Conservation (phyloP, 2,329 filamentous ascomycete species). For the Trichophyton mentagrophytes region DNA sequence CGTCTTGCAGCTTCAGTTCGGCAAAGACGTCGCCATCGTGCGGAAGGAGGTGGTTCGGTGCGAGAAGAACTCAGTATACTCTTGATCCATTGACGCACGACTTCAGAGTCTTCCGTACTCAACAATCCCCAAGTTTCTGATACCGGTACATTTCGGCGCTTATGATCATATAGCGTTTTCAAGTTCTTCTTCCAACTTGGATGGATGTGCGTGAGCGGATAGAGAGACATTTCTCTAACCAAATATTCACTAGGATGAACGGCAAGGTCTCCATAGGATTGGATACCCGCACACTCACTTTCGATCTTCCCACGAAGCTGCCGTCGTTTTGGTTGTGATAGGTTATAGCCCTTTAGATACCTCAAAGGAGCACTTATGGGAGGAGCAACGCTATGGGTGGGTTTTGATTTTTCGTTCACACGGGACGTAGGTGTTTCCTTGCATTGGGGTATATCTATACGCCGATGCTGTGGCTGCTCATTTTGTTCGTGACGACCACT, state of each 20-base stretch:
- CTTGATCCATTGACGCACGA: not conserved
- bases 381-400: not conserved
- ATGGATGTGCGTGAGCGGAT: not conserved
- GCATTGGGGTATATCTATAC: not conserved
- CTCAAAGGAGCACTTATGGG: not conserved
- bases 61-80: not conserved
- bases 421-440: not conserved
- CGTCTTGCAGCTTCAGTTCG: constrained; percentile 7
- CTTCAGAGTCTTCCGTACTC: not conserved
- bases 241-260: not conserved
- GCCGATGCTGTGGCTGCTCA: not conserved
- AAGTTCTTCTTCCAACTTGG: not conserved
- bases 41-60: not conserved
- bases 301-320: not conserved
- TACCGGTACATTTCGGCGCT: not conserved
- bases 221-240: not conserved
- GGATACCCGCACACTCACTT: not conserved
- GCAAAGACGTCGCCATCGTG: not conserved
- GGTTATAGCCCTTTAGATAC: not conserved
- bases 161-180: not conserved
- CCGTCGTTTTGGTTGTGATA: not conserved
- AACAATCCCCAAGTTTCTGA: not conserved
- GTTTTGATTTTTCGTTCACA: not conserved
- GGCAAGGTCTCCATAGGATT: not conserved
- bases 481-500: not conserved